phyloP scores from a whole-genome alignment of 768 basidiomycete species.

The Lentinula detonsa region DNA sequence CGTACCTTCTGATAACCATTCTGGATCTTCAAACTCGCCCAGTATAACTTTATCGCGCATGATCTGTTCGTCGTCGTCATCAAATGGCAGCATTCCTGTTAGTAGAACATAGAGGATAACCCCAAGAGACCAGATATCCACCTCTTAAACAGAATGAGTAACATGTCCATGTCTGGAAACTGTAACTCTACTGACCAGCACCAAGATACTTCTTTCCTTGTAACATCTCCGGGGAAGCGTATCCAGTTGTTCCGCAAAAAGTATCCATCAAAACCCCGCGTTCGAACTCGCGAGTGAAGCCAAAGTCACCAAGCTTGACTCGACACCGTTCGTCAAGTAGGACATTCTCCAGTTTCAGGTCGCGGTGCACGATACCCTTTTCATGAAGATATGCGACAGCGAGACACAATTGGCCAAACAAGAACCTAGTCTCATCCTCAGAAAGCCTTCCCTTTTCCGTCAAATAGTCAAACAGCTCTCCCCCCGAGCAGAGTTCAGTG shows the following conservation, averaged over 20 bases:
- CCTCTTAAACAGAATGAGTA: conserved; percentile 50
- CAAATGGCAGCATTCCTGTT: conserved; percentile 86
- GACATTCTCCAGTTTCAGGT: conserved; percentile 95
- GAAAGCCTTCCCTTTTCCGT: conserved; percentile 87
- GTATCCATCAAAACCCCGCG: conserved; percentile 77
- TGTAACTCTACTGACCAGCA: conserved; percentile 50
- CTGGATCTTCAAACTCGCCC: conserved; percentile 86
- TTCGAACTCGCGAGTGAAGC: conserved; percentile 91
- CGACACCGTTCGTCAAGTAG: conserved; percentile 85
- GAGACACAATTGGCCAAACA: conserved; percentile 96
- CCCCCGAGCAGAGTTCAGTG: conserved; percentile 93
- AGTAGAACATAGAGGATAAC: conserved; percentile 87
- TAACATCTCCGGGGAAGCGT: conserved; percentile 92
- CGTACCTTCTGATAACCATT: conserved; percentile 84
- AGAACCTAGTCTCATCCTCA: conserved; percentile 75
- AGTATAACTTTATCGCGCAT: conserved; percentile 84
- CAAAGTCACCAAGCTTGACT: conserved; percentile 92
- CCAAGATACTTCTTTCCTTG: conserved; percentile 86
- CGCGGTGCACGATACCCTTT: conserved; percentile 92
- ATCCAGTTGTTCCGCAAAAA: conserved; percentile 91
- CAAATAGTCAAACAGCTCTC: conserved; percentile 97
- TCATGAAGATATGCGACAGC: conserved; percentile 91
- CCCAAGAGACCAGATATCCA: conserved; percentile 93
- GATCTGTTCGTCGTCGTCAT: conserved; percentile 78
- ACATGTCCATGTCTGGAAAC: background rate